Percentiles rank a stretch among this genome's conserved stretches.
Conservation (phyloP, 1,139 yeast species). For the Taphrina deformans region DNA sequence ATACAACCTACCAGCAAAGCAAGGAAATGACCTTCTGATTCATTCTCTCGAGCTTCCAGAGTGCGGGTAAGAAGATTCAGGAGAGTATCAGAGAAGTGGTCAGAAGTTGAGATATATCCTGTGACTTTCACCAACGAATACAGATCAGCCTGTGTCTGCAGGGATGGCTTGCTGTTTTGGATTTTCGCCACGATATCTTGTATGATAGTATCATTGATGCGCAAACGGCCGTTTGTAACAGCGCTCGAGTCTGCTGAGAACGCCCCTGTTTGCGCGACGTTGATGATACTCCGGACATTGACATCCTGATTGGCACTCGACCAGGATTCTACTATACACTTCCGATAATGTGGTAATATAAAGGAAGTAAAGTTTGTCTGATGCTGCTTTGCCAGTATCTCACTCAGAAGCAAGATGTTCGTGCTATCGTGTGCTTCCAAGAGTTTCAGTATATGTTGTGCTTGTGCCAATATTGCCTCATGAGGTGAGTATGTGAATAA, state of each 20-base stretch:
- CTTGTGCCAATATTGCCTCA: conserved; percentile 10
- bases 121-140: background rate
- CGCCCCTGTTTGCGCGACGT: background rate
- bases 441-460: background rate
- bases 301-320: background rate
- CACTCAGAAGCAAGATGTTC: conserved; percentile 1
- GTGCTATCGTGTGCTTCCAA: background rate
- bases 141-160: background rate
- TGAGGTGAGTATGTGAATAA: conserved; percentile 24
- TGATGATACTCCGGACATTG: conserved; percentile 2
- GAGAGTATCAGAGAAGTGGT: background rate
- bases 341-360: conserved; percentile 12
- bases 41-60: background rate
- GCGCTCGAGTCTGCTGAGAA: background rate
- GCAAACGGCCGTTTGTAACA: background rate
- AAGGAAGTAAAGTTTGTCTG: conserved; percentile 1
- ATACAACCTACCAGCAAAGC: conserved; percentile 5
- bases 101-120: background rate
- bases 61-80: background rate
- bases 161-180: background rate
- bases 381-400: conserved; percentile 14
- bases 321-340: conserved; percentile 4
- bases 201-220: background rate
- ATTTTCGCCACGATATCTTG: background rate
- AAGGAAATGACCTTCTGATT: background rate